Evolutionary conservation across 2,329 filamentous ascomycete genomes (phyloP).

Genomic region (Sordariomycetes sp.): DNA sequence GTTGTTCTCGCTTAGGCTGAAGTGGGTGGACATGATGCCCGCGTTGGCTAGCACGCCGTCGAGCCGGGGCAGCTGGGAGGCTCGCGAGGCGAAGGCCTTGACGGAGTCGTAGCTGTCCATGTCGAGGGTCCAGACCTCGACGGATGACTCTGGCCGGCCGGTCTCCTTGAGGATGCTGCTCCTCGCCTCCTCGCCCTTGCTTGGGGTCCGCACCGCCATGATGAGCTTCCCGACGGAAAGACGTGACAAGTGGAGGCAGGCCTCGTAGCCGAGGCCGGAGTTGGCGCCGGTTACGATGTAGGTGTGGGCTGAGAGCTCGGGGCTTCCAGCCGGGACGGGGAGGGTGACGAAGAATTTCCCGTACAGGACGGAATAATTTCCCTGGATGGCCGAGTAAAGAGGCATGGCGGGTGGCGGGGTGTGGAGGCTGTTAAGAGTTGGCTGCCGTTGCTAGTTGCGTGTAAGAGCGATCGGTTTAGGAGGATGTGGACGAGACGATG

Average conservation of each 20-base stretch:
- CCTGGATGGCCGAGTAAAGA: neutral
- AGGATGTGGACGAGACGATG: too few relatives aligned
- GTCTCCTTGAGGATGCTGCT: neutral
- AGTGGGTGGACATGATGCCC: conserved; percentile 26
- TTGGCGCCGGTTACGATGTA: conserved; percentile 41
- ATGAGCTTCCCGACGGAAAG: conserved; percentile 30
- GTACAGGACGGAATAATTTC: neutral
- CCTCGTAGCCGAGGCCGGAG: conserved; percentile 35
- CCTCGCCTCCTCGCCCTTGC: conserved; percentile 29
- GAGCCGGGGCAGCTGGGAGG: conserved; percentile 21
- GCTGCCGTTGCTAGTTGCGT: neutral
- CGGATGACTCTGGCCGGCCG: conserved; percentile 2
- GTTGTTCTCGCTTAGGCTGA: conserved; percentile 26
- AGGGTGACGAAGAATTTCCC: neutral
- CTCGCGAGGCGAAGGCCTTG: conserved; percentile 21
- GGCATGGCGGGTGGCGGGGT: neutral
- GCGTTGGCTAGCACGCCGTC: conserved; percentile 33
- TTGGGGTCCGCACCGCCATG: conserved; percentile 30
- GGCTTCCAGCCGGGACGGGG: neutral
- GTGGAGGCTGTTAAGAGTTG: neutral
- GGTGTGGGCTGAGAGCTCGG: conserved; percentile 21
- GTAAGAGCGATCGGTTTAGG: too few relatives aligned
- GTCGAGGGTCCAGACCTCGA: conserved; percentile 40
- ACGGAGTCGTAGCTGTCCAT: conserved; percentile 34
- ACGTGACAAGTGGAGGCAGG: conserved; percentile 25